Evolutionary conservation across 768 basidiomycete species (phyloP), one percentile per base, ranked within the genome.

Genomic region (Lanmaoa pseudosensibilis): DNA sequence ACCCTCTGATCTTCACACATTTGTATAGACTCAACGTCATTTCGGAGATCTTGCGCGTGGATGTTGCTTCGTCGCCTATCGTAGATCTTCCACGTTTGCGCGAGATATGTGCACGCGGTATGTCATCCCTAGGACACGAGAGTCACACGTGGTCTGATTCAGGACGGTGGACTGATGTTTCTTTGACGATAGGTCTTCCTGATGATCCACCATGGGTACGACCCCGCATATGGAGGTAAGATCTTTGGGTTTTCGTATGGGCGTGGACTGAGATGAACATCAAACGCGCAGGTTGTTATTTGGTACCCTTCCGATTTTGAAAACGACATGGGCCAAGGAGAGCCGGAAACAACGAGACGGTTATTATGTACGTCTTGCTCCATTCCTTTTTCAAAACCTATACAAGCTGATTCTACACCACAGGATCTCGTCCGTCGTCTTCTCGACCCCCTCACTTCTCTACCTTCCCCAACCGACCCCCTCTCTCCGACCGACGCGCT

Each of bases 221-320:
- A 40, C 87, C 89, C 30, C 79, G 87, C 41, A 77, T 88, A 63
- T 92, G 90, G 90, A 88, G 83, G 90, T 88, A 58, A 68, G 85
- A 43, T 27, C 19, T 25, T 36, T 27, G 10, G 3, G 7, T 54
- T 27, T n/a, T 25, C 34, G 27, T 36, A 10, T 16, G 15, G 0
- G 6, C 3, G 30, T 30, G 43, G n/a, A 55, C 40, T 59, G 52
- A 58, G 44, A 27, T 59, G 36, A 25, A 37, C 44, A 30, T 52
- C 39, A 19, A 48, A 46, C 45, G 50, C 21, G 1, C 32, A 89
- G 87, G 64, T 63, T 91, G 30, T 73, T 90, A 48, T 77, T 91
- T 50, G 85, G 86, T 23, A 79, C 81, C 4, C 74, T 90, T 33
- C 82, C 89, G 0, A 65, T 73, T 1, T 66, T 79, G 46, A 89